These are phyloP conservation scores for Cinnamomum chago DNA, from an alignment of 164 flowering plant species.

Conservation along the genomic window DNA sequence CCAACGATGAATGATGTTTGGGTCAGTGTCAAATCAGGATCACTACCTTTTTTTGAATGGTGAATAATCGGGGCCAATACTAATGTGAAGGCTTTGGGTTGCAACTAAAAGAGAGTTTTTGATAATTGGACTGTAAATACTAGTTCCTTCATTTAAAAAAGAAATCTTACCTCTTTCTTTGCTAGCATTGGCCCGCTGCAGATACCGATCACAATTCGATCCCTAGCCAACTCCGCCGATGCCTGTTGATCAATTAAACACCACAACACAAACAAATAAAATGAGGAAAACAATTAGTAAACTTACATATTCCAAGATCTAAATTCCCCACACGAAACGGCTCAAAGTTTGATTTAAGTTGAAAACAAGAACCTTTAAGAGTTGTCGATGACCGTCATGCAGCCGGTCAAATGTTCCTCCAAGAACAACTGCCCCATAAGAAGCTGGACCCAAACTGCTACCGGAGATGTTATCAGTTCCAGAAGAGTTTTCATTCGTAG, in stretches of 20 bases:
- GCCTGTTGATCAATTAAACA: constrained; percentile 33
- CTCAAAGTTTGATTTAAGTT: background rate
- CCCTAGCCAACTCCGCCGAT: constrained; percentile 62
- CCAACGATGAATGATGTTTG: too few species aligned
- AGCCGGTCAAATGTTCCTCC: constrained; percentile 91
- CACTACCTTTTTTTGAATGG: too few species aligned
- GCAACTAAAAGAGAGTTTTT: too few species aligned
- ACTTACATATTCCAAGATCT: background rate
- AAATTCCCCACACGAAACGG: background rate
- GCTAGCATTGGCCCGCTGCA: constrained; percentile 86
- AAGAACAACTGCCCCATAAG: constrained; percentile 71
- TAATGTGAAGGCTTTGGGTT: too few species aligned
- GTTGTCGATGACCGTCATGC: constrained; percentile 82
- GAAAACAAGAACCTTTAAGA: constrained; percentile 50
- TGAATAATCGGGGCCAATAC: too few species aligned
- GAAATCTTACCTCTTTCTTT: constrained; percentile 57
- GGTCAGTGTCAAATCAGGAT: too few species aligned
- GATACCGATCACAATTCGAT: constrained; percentile 75
- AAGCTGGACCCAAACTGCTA: constrained; percentile 17
- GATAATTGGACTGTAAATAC: background rate
- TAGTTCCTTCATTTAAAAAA: too few species aligned
- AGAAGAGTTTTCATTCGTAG: background rate
- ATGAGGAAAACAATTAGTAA: background rate
- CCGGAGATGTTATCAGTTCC: background rate
- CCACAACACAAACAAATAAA: background rate